Base-by-base conservation (phyloP, 2,329 filamentous ascomycete species). In the Ceratocystiopsis brevicomis region DNA sequence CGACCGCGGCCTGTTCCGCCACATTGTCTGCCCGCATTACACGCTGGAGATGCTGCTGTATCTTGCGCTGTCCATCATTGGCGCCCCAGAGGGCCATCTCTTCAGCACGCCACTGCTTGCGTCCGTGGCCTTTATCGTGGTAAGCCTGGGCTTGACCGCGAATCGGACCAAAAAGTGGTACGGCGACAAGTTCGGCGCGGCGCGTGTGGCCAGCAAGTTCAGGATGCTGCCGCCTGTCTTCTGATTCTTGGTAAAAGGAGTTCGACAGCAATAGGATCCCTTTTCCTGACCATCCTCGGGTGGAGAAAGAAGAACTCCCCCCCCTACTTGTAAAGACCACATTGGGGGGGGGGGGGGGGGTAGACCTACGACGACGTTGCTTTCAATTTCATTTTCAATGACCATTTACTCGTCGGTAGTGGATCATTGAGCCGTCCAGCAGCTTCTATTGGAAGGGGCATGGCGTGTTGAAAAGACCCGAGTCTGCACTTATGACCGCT, bases 1-100 rank as follows among this genome's bases (percentile, higher is more conserved):
- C 0, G 64, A 69, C 3, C 69, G 80, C 47, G 77, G 78, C 3
- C 61, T 81, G 45, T 98, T 96, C 59, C 65, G 66, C 38, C 65
- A 68, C 45, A 59, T 92, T 18, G 61, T 95, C 36, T 92, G 82
- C 52, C 86, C 90, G 16, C 90, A 98, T 61, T 98, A 96, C 59
- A 81, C 81, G 4, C 84, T 80, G 54, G 90, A 96, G 62, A 87
- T 83, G 55, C 57, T 81, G 37, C 74, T 95, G 46, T 96, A 98
- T 57, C 56, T 86, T 17, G 71, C 79, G n/a, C 61, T 98, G 50
- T 72, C 84, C 3, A 61, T 90, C 39, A 58, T 81, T 36, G 76
- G 78, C 30, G 85, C 87, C 1, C 86, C 87, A 0, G 53, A 61
- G 9, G 80, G 76, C 12, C 60, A 65, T 32, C 49, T 71, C 44